Percentiles rank a stretch among this genome's conserved stretches.
Evolutionary conservation across 208 protist species (phyloP).

Genomic region (Spironucleus salmonicida): DNA sequence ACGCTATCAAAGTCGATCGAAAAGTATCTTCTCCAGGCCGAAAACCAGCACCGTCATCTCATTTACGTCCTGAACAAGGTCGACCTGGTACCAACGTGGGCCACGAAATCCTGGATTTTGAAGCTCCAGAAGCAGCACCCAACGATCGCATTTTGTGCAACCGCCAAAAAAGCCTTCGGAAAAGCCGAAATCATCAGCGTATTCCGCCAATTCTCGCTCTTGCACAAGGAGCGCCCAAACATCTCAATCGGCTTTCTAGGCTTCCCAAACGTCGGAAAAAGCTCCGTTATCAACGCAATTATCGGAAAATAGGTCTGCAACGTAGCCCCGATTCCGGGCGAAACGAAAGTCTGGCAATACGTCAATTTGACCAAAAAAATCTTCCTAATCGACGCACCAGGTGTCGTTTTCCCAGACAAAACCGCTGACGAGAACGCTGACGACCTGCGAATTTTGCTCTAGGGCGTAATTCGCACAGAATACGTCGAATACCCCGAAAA

Average conservation of each 20-base stretch:
- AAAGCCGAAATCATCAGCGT: constrained; percentile 93
- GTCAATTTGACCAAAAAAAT: constrained; percentile 88
- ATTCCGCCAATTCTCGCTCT: constrained; percentile 75
- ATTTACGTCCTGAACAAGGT: constrained; percentile 99
- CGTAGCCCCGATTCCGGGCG: constrained; percentile 93
- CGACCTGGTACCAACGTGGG: constrained; percentile 95
- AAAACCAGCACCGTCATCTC: constrained; percentile 85
- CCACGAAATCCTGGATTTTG: constrained; percentile 76
- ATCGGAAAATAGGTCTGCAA: constrained; percentile 81
- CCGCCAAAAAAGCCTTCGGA: constrained; percentile 93
- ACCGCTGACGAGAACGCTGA: neutral
- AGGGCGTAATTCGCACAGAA: constrained; percentile 75
- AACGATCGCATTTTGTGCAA: constrained; percentile 96
- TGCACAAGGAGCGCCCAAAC: constrained; percentile 62
- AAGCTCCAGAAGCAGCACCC: constrained; percentile 87
- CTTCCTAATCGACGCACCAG: constrained; percentile 98
- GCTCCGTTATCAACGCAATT: constrained; percentile 97
- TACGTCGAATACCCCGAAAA: constrained; percentile 66
- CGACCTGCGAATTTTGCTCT: constrained; percentile 85
- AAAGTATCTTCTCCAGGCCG: constrained; percentile 42
- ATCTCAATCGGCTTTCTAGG: constrained; percentile 86
- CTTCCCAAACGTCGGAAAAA: constrained; percentile 98
- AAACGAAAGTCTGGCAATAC: constrained; percentile 99
- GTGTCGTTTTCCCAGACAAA: constrained; percentile 62
- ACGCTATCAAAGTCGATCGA: constrained; percentile 68